phyloP scores from a whole-genome alignment of 2,329 filamentous ascomycete genomes.

The Pestalotiopsis sp. region DNA sequence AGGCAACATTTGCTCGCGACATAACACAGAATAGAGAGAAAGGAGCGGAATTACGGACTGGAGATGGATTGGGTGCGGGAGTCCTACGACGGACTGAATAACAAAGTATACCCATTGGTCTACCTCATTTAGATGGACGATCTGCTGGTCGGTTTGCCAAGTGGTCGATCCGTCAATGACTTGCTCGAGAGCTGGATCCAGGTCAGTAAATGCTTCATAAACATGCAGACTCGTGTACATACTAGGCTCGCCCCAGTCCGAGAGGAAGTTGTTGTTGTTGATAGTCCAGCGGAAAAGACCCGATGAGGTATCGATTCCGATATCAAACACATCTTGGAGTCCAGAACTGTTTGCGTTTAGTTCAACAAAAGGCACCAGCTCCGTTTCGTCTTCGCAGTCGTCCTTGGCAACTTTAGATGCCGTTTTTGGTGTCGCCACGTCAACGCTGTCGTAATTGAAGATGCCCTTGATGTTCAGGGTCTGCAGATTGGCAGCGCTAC shows the following conservation, averaged over 20 bases:
- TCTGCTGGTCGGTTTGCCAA: conserved; percentile 30
- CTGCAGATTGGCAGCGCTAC: conserved; percentile 28
- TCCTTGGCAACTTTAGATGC: conserved; percentile 17
- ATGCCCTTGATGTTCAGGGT: conserved; percentile 13
- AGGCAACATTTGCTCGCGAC: too few species aligned
- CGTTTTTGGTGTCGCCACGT: conserved; percentile 19
- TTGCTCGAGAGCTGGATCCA: conserved; percentile 32
- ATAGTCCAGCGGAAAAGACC: conserved; percentile 51
- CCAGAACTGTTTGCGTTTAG: conserved; percentile 31
- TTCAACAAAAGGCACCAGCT: conserved; percentile 38
- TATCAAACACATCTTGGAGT: conserved; percentile 29
- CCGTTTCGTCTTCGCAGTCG: conserved; percentile 36
- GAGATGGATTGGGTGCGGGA: conserved; percentile 44
- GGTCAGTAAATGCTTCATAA: background rate
- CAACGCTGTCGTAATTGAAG: conserved; percentile 41
- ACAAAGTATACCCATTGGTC: conserved; percentile 40
- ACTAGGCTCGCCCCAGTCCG: conserved; percentile 51
- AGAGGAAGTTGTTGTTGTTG: conserved; percentile 44
- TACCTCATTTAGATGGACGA: conserved; percentile 29
- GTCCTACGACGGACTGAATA: conserved; percentile 28
- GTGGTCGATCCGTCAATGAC: conserved; percentile 25
- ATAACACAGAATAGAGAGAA: too few species aligned
- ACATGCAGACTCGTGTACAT: conserved; percentile 11
- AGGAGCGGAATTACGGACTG: conserved; percentile 23
- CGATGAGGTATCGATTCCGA: conserved; percentile 28